phyloP scores from a whole-genome alignment of 2,329 filamentous ascomycete species.

The Thelonectria blattea region DNA sequence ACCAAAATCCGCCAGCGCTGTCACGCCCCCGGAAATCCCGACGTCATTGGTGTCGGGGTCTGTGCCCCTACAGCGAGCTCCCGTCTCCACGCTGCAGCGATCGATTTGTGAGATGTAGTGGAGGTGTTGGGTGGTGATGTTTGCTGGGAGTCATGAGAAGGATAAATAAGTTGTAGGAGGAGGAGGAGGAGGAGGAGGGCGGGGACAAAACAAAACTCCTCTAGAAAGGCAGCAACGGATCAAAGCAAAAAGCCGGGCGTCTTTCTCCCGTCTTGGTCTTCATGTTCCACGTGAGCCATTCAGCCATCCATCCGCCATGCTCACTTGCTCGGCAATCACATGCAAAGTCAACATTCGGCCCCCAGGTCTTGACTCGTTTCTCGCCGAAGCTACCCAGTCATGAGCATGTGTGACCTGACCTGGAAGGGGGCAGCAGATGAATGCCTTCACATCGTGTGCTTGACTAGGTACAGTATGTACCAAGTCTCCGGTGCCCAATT shows the following conservation, averaged over 20 bases:
- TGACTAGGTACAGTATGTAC: no score
- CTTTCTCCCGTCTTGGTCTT: conserved; percentile 5
- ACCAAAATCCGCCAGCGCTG: conserved; percentile 32
- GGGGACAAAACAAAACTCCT: background rate
- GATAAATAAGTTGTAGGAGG: background rate
- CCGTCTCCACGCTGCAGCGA: conserved; percentile 11
- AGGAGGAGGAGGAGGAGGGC: background rate
- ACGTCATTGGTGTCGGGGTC: conserved; percentile 39
- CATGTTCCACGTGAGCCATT: conserved; percentile 33
- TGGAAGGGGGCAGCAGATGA: no score
- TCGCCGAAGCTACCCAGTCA: no score
- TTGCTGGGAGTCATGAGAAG: background rate
- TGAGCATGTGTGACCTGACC: no score
- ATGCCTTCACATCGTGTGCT: no score
- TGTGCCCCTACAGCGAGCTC: conserved; percentile 23
- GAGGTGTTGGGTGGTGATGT: no score
- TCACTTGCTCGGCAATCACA: conserved; percentile 31
- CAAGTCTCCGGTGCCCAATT: no score
- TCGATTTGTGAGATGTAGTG: background rate
- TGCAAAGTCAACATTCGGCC: conserved; percentile 33
- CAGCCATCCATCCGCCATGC: conserved; percentile 10
- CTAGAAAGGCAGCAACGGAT: background rate
- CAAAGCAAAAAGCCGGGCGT: background rate
- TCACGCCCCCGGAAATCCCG: conserved; percentile 33
- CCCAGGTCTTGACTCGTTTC: background rate